Percentiles rank a stretch among this genome's conserved stretches.
Evolutionary conservation across 2,329 filamentous ascomycete genomes (phyloP).

Genomic region (Ophiosphaerella narmari): DNA sequence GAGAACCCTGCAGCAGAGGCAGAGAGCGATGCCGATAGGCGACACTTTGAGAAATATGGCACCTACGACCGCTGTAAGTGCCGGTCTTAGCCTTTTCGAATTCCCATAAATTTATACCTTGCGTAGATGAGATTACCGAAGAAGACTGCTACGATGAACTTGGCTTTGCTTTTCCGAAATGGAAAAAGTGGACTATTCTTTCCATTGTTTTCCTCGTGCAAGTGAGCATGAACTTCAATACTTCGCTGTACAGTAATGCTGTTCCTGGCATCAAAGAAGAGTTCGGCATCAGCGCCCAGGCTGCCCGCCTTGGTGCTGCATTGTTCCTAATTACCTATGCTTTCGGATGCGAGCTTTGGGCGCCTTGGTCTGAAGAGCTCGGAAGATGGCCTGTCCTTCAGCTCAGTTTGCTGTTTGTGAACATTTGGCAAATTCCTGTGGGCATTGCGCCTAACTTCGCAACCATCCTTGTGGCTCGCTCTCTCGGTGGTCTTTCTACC

Average conservation of each 20-base stretch:
- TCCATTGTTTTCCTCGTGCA: conserved; percentile 59
- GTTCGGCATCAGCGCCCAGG: conserved; percentile 70
- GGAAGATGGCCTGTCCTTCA: conserved; percentile 78
- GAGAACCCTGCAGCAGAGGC: conserved; percentile 21
- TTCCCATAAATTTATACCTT: too few species aligned
- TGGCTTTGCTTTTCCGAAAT: conserved; percentile 54
- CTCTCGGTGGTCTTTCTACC: conserved; percentile 52
- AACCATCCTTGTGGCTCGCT: conserved; percentile 67
- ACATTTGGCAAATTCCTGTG: conserved; percentile 70
- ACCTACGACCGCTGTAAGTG: conserved; percentile 48
- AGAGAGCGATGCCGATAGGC: conserved; percentile 27
- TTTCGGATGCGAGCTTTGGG: conserved; percentile 87
- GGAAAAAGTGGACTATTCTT: conserved; percentile 61
- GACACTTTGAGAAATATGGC: conserved; percentile 39
- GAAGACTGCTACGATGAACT: conserved; percentile 56
- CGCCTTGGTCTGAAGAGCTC: conserved; percentile 83
- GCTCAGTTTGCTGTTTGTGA: conserved; percentile 73
- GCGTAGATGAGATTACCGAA: conserved; percentile 51
- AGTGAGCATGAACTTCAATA: conserved; percentile 64
- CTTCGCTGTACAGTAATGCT: conserved; percentile 60
- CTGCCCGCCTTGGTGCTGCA: conserved; percentile 73
- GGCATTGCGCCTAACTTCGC: conserved; percentile 75
- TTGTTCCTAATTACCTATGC: conserved; percentile 81
- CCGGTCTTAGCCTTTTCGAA: too few species aligned
- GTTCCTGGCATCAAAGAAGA: conserved; percentile 61